A percentile compares a stretch with the other conserved stretches of the same genome.
Conservation (phyloP, 1,284 basidiomycete species). For the Ganoderma boninense region DNA sequence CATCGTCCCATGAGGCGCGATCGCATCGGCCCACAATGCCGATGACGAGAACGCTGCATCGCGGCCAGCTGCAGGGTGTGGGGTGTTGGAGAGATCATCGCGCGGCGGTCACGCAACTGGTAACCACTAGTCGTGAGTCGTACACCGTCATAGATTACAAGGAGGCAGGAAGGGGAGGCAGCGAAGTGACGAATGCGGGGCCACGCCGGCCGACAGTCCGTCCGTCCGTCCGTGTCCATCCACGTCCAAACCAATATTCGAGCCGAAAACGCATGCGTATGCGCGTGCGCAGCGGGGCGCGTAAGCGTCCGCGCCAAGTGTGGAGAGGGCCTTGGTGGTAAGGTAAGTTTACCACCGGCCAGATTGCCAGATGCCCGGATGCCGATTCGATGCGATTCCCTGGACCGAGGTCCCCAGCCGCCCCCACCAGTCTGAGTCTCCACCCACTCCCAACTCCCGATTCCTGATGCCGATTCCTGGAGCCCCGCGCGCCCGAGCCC, state of each 20-base stretch:
- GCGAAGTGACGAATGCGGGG: not conserved
- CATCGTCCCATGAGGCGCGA: not conserved
- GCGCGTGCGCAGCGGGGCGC: not conserved
- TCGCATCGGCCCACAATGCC: not conserved
- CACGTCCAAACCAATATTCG: slow-evolving; percentile 3
- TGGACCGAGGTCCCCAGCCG: not conserved
- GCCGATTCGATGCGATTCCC: not conserved
- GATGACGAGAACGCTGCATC: not conserved
- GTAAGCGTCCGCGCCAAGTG: not conserved
- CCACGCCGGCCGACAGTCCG: not conserved
- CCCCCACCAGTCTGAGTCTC: not conserved
- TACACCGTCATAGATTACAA: slow-evolving; percentile 5
- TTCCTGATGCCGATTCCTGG: not conserved
- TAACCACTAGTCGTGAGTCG: not conserved
- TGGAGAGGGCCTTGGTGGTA: too few species aligned
- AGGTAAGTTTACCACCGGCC: too few species aligned
- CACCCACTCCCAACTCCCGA: not conserved
- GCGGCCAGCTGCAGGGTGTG: not conserved
- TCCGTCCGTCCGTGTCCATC: not conserved
- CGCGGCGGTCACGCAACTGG: not conserved
- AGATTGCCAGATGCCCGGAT: not conserved
- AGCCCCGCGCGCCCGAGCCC: not conserved
- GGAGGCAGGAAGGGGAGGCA: not conserved
- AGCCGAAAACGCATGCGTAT: not conserved
- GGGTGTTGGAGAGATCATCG: not conserved